Base-by-base conservation (phyloP, 108 stramenopile species). In the Cylindrotheca fusiformis region DNA sequence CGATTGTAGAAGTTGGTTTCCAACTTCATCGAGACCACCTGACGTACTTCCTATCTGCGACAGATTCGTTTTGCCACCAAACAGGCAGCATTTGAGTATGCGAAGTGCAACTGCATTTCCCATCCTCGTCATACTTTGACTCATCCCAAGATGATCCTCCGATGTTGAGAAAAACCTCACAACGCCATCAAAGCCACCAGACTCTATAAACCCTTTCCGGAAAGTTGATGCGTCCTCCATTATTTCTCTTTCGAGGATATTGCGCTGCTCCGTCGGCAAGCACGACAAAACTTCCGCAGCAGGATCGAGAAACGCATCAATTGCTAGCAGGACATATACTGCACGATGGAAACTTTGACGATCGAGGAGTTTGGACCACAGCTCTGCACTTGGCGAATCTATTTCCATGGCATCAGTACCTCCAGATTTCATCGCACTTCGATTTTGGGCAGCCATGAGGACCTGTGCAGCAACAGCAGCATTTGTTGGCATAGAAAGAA, bases 401-500 rank as follows among this genome's bases (percentile, higher is more conserved):
- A 86, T 67, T 6, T 71, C 75, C 83, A 95, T 87, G 44, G 85
- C 82, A 71, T 87, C 81, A 41, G 6, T 14, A 10, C 36, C 36
- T 10, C 52, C 56, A 27, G 59, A 49, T 33, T 25, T 18, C 23
- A 25, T 19, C 18, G 19, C 60, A 58, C 54, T 59, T 32, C 41
- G 29, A 30, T 52, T 44, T 19, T 52, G 66, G 12, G 75, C 77
- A 46, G 88, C 78, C 32, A 52, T 52, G 26, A 52, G 58, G 12
- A 96, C 94, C n/a, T 59, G 55, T 0, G 75, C 69, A 21, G 76
- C 67, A 21, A 95, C 72, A 22, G 75, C 61, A 47, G 68, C 55
- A 64, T 98, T 91, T 18, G 97, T 95, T 1, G 95, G 97, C 80
- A 96, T 83, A n/a, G 91, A 76, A 45, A 87, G 65, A n/a, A 98